Evolutionary conservation across 2,329 filamentous ascomycete genomes (phyloP).

Genomic region (Ophiocordyceps camponoti-saundersi): DNA sequence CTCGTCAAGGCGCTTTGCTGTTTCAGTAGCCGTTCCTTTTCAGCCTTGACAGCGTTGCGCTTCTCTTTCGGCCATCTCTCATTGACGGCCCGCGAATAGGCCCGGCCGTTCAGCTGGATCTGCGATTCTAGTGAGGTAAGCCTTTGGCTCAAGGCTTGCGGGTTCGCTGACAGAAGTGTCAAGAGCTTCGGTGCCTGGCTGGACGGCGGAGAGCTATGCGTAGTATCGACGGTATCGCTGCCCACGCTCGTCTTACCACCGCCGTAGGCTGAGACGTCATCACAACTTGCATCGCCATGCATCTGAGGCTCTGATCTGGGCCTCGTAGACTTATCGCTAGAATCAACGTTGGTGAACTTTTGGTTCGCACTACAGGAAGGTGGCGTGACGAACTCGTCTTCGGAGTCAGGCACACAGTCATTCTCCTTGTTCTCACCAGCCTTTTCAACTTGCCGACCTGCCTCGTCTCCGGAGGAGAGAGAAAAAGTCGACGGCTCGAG

Average conservation of each 20-base stretch:
- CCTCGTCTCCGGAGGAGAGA: background rate
- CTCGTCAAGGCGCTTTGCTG: slow-evolving; percentile 26
- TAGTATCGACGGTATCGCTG: background rate
- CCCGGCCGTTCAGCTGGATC: slow-evolving; percentile 28
- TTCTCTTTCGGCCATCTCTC: slow-evolving; percentile 27
- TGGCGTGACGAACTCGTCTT: slow-evolving; percentile 32
- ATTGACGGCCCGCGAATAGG: slow-evolving; percentile 29
- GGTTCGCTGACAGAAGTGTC: slow-evolving; percentile 12
- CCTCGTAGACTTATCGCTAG: background rate
- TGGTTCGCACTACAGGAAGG: slow-evolving; percentile 8
- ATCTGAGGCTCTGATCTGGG: background rate
- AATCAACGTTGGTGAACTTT: background rate
- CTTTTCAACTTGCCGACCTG: slow-evolving; percentile 2
- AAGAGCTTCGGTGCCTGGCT: slow-evolving; percentile 13
- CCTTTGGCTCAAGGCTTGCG: slow-evolving; percentile 16
- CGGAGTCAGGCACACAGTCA: slow-evolving; percentile 34
- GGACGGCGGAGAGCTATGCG: slow-evolving; percentile 2
- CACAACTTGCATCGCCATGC: no score
- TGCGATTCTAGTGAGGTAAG: slow-evolving; percentile 21
- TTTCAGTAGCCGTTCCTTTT: slow-evolving; percentile 28
- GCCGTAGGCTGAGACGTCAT: background rate
- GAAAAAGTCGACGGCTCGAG: background rate
- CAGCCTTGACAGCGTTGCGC: slow-evolving; percentile 28
- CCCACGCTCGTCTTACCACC: background rate
- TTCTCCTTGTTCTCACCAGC: slow-evolving; percentile 4